Conservation (phyloP, 768 basidiomycete genomes). For the Suillus ampliporus region DNA sequence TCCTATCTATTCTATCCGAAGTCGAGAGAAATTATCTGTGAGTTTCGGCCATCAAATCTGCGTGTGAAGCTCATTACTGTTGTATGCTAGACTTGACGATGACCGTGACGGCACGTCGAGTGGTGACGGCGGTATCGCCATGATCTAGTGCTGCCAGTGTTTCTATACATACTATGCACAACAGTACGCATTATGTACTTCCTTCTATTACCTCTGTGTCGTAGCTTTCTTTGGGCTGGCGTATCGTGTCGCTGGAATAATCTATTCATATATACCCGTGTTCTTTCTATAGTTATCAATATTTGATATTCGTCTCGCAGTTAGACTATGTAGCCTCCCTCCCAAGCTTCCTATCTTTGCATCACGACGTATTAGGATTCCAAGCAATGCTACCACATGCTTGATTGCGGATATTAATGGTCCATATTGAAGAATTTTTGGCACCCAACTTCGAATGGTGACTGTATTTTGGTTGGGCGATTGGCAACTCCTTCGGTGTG, state of each 20-base stretch:
- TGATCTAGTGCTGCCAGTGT: slow-evolving; percentile 22
- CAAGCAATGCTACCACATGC: not conserved
- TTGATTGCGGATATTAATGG: not conserved
- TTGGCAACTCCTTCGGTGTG: not conserved
- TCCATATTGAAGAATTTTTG: not conserved
- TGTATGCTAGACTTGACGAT: slow-evolving; percentile 61
- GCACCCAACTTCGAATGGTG: not conserved
- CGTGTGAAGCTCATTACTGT: slow-evolving; percentile 18
- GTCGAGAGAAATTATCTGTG: slow-evolving; percentile 91
- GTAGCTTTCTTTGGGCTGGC: slow-evolving; percentile 4
- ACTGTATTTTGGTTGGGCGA: not conserved
- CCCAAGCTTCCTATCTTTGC: slow-evolving; percentile 23
- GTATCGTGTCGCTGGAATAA: not conserved
- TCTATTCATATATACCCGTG: not conserved
- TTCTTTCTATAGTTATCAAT: slow-evolving; percentile 15
- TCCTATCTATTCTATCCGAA: slow-evolving; percentile 88
- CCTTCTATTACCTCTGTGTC: slow-evolving; percentile 10
- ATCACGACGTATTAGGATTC: not conserved
- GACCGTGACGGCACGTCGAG: slow-evolving; percentile 68
- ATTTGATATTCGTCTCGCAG: slow-evolving; percentile 11
- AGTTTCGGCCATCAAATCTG: slow-evolving; percentile 31
- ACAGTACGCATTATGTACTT: not conserved
- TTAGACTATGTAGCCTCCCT: slow-evolving; percentile 10
- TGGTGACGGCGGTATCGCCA: slow-evolving; percentile 55
- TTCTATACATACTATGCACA: not conserved